Evolutionary conservation across 768 basidiomycete species (phyloP).

Genomic region (Tephrocybe sp.): DNA sequence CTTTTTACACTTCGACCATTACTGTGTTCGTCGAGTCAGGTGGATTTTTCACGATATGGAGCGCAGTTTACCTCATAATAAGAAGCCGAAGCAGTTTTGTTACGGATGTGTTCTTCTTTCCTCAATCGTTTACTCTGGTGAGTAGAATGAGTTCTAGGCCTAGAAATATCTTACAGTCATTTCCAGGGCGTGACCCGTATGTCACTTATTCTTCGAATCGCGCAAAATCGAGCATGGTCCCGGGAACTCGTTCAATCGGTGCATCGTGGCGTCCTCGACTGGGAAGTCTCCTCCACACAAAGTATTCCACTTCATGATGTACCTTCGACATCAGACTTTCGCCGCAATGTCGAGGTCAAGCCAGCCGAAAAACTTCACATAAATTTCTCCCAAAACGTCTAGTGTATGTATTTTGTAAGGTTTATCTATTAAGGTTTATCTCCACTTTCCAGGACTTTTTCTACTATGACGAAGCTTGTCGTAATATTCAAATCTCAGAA

Average conservation of each 20-base stretch:
- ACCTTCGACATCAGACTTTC: conserved; percentile 9
- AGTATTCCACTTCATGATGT: conserved; percentile 19
- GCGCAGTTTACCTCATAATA: conserved; percentile 24
- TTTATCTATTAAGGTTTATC: too few species aligned
- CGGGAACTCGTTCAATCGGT: conserved; percentile 17
- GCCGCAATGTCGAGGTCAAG: neutral
- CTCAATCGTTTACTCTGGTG: conserved; percentile 29
- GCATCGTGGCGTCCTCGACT: conserved; percentile 18
- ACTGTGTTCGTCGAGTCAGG: conserved; percentile 40
- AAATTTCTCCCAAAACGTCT: neutral
- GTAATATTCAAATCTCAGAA: too few species aligned
- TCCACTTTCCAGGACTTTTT: too few species aligned
- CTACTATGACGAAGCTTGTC: too few species aligned
- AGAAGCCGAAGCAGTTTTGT: conserved; percentile 21
- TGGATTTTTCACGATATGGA: conserved; percentile 35
- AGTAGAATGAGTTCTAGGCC: conserved; percentile 8
- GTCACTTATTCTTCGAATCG: conserved; percentile 18
- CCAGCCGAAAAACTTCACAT: neutral
- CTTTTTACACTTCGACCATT: conserved; percentile 32
- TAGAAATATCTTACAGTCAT: neutral
- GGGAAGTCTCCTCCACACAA: conserved; percentile 20
- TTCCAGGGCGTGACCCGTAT: conserved; percentile 18
- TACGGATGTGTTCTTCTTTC: conserved; percentile 29
- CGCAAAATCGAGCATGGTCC: conserved; percentile 23
- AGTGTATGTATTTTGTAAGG: too few species aligned